Evolutionary conservation across 2,329 filamentous ascomycete species (phyloP).

Genomic region (Penicillium sp.): DNA sequence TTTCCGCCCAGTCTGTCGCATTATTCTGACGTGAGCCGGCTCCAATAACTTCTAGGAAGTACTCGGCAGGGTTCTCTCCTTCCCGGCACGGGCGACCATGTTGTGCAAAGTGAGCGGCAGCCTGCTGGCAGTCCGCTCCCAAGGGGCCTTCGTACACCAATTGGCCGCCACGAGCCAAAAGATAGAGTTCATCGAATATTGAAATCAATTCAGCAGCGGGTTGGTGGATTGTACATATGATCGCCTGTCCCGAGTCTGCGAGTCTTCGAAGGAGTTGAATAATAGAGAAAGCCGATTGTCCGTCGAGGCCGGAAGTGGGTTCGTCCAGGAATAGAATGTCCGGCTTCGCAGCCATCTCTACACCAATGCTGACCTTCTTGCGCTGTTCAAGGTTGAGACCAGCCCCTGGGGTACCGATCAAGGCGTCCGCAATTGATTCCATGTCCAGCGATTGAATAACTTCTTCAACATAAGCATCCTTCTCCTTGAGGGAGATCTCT

Average conservation of each 20-base stretch:
- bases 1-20: not conserved
- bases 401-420: slow-evolving; percentile 58
- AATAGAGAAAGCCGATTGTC: slow-evolving; percentile 53
- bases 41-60: not conserved
- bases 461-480: slow-evolving; percentile 63
- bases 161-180: slow-evolving; percentile 50
- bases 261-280: slow-evolving; percentile 54
- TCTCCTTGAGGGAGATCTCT: slow-evolving; percentile 56
- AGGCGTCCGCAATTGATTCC: slow-evolving; percentile 62
- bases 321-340: slow-evolving; percentile 61
- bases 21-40: not conserved
- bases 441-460: slow-evolving; percentile 61
- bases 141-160: slow-evolving; percentile 50
- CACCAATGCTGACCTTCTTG: slow-evolving; percentile 37
- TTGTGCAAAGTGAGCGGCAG: not conserved
- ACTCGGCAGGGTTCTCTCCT: not conserved
- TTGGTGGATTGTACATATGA: slow-evolving; percentile 55
- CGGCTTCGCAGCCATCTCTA: slow-evolving; percentile 25
- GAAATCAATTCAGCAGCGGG: slow-evolving; percentile 52
- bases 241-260: slow-evolving; percentile 52
- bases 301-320: slow-evolving; percentile 53
- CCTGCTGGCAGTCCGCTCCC: slow-evolving; percentile 39
- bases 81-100: not conserved
- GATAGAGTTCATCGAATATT: slow-evolving; percentile 51
- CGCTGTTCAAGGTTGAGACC: slow-evolving; percentile 54